Evolutionary conservation across 805 yeast species (phyloP), one percentile per base, ranked within the genome.

Genomic region (Vanderwaltozyma verrucispora): DNA sequence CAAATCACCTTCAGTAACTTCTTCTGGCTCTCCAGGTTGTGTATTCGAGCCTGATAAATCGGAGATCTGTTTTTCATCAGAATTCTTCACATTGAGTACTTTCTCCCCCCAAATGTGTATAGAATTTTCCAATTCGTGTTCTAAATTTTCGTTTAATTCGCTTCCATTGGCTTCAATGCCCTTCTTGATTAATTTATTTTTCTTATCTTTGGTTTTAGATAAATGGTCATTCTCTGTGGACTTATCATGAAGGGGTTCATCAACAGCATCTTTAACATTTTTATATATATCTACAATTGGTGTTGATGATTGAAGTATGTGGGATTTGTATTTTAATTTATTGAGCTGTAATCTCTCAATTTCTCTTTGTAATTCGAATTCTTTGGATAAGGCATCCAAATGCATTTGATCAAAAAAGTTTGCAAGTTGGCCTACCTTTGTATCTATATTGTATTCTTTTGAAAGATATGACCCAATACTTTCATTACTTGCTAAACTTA

Each of bases 251-350:
- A 67, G 51, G 14, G 65, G 66, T 39, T 71, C 77, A 38, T 74
- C 81, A 6, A 86, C 92, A 1, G 94, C 96, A 60, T 88, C 96
- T 42, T 80, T 77, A 11, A 84, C 92, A 51, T 84, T 80, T 47
- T 85, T 78, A 54, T 82, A 92, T 19, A 92, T 81, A 49, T 88
- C 96, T 17, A 88, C 96, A 39, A 85, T 80, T 0, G 98, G 97
- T 41, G 74, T 78, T 1, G 92, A 77, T 2, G 77, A 72, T 18
- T 77, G 75, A 35, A 85, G 73, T 6, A 92, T 87, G 12, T 68
- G 64, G 0, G 89, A 85, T 42, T 77, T 68, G 53, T 76, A 75
- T 48, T 79, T 72, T 47, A 76, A 69, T 45, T 63, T 67, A 31
- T 74, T 68, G 30, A 84, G 53, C 43, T 80, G 77, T 39, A 71